Percentiles rank a stretch among this genome's conserved stretches.
Evolutionary conservation across 148 eudicot species (phyloP).

Genomic region (Camellia sinensis): DNA sequence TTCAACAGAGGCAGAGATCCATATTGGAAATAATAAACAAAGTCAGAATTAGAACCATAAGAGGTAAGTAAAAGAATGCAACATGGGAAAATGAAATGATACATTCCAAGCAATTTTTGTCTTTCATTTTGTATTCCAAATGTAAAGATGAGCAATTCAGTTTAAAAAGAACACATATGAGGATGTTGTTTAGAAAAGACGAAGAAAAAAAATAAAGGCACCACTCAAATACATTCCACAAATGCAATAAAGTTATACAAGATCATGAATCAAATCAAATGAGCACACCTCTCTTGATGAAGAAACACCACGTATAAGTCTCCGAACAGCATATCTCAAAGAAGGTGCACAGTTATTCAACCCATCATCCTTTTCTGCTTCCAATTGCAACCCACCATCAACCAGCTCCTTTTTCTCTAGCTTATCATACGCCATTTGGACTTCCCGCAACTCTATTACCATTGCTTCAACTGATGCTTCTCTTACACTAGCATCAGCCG

Average conservation of each 20-base stretch:
- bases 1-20: no score
- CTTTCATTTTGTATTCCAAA: background rate
- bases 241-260: background rate
- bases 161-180: background rate
- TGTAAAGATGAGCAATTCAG: background rate
- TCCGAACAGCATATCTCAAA: constrained; percentile 78
- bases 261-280: background rate
- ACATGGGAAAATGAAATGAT: background rate
- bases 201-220: background rate
- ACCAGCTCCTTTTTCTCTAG: constrained; percentile 41
- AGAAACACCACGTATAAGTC: constrained; percentile 92
- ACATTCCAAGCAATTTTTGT: background rate
- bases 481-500: constrained; percentile 51
- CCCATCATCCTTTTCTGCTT: constrained; percentile 91
- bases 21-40: no score
- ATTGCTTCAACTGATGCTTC: constrained; percentile 73
- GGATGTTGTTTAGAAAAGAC: background rate
- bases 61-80: background rate
- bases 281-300: constrained; percentile 75
- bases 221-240: background rate
- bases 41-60: background rate
- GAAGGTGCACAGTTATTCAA: constrained; percentile 82
- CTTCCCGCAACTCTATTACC: constrained; percentile 62
- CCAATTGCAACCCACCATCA: constrained; percentile 55
- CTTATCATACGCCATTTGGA: constrained; percentile 63